Base-by-base conservation (phyloP, 2,329 filamentous ascomycete genomes). In the Nannizziopsis barbatae region DNA sequence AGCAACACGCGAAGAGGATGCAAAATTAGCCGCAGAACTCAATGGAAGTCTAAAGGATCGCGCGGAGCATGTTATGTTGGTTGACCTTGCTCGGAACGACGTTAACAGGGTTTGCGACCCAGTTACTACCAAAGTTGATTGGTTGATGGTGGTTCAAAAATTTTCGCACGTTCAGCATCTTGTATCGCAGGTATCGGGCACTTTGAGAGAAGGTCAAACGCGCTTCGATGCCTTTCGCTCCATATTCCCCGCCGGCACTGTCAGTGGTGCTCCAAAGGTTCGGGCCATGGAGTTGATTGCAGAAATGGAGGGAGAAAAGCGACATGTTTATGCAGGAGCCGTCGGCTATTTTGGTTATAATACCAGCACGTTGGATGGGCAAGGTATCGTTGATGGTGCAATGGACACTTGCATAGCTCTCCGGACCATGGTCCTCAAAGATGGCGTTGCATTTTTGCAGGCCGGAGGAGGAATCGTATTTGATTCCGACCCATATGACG, bases 111-210 rank as follows among this genome's bases (percentile, higher is more conserved):
- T 98, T 17, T 94, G 87, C 66, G 88, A 95, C 68, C 92, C 92
- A 14, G 73, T 83, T 33, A 86, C 86, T 22, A 95, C 90, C 27
- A 80, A 86, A 52, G 92, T 96, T 20, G 92, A 98, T 72, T 80
- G 87, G 46, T 72, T 96, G 54, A 95, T 96, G 90, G 85, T 87
- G 2, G 86, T 93, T 10, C 85, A 94, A 68, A 83, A 84, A 61
- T 98, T 98, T 72, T 92, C 84, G 51, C 92, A 98, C 67, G 92
- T 98, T 22, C 92, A 96, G 74, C 92, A 98, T 67, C 77, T 98
- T 14, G 89, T 95, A 3, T 95, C 87, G 1, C 89, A 98, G 66
- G 92, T 98, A 0, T 95, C 87, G 1, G 90, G 92, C 39, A 76
- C 92, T n/a, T 71, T 96, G 56, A 78, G 92, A 40, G 74, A 78